These are phyloP conservation scores for Hypoxylon sp. DNA, from an alignment of 2,329 filamentous ascomycete species.

Conservation along the genomic window DNA sequence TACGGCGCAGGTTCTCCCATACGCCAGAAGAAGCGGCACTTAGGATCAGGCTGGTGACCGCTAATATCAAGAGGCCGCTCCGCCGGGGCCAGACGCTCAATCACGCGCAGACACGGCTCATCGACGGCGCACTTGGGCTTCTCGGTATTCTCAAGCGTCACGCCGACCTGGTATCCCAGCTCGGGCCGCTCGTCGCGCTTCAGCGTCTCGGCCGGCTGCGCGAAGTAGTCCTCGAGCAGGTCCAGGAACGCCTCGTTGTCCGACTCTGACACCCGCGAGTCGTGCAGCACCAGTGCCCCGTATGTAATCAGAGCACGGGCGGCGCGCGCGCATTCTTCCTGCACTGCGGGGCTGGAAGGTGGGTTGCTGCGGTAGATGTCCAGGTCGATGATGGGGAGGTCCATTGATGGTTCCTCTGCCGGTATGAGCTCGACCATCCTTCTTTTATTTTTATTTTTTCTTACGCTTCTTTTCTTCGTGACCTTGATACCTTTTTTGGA, in stretches of 20 bases:
- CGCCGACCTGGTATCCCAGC: slow-evolving; percentile 73
- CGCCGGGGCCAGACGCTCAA: slow-evolving; percentile 66
- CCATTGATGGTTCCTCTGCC: slow-evolving; percentile 60
- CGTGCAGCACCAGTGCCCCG: slow-evolving; percentile 72
- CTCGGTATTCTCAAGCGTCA: slow-evolving; percentile 75
- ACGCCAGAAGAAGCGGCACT: slow-evolving; percentile 75
- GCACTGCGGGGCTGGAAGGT: slow-evolving; percentile 60
- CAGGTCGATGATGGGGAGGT: slow-evolving; percentile 72
- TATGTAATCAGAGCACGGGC: slow-evolving; percentile 72
- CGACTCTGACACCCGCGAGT: slow-evolving; percentile 69
- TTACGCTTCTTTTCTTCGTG: background rate
- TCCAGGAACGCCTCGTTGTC: slow-evolving; percentile 73
- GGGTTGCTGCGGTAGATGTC: slow-evolving; percentile 68
- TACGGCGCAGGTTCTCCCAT: slow-evolving; percentile 70
- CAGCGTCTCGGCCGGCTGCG: slow-evolving; percentile 66
- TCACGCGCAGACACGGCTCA: slow-evolving; percentile 72
- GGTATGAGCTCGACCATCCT: slow-evolving; percentile 26
- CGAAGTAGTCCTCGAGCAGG: slow-evolving; percentile 76
- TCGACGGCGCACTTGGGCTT: slow-evolving; percentile 75
- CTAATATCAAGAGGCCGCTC: slow-evolving; percentile 72
- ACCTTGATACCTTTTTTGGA: background rate
- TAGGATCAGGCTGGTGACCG: slow-evolving; percentile 71
- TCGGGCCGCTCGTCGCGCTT: slow-evolving; percentile 69
- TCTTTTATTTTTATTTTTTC: slow-evolving; percentile 21
- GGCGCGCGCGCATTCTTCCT: slow-evolving; percentile 68